Percentiles rank a stretch among this genome's conserved stretches.
Conservation (phyloP, 2,329 filamentous ascomycete species). For the Aulographum hederae region DNA sequence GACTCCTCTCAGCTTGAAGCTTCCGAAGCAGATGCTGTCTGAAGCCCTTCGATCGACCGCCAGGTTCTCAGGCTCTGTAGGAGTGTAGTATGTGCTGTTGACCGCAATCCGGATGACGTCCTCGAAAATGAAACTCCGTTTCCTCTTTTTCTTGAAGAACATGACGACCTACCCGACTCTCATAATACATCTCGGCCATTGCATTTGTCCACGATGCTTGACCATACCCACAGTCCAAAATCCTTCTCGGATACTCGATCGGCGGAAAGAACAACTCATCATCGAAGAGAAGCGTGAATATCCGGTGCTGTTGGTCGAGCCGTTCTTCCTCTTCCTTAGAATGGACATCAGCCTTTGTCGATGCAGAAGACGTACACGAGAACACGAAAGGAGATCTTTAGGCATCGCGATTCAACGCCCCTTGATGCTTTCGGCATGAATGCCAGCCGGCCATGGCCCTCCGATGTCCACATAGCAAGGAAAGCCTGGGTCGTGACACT, state of each 20-base stretch:
- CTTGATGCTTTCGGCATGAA: not conserved
- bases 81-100: not conserved
- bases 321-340: slow-evolving; percentile 18
- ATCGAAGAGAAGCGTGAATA: slow-evolving; percentile 14
- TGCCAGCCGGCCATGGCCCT: not conserved
- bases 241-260: slow-evolving; percentile 13
- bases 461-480: too few species aligned
- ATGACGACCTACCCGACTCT: slow-evolving; percentile 19
- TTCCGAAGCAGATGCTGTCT: not conserved
- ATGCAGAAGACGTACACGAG: too few species aligned
- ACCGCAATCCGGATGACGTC: not conserved
- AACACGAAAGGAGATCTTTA: not conserved
- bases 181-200: slow-evolving; percentile 17
- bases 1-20: slow-evolving; percentile 1
- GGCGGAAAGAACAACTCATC: slow-evolving; percentile 13
- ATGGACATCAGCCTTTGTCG: not conserved
- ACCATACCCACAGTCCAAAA: slow-evolving; percentile 22
- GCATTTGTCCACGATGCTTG: slow-evolving; percentile 18
- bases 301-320: slow-evolving; percentile 15
- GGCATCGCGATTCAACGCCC: not conserved
- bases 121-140: too few species aligned
- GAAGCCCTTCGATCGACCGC: not conserved
- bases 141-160: too few species aligned
- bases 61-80: too few species aligned
- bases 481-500: slow-evolving; percentile 4